Percentiles rank a stretch among this genome's conserved stretches.
Conservation (phyloP, 495 filamentous ascomycete genomes). For the Parachaetomium inaequale region DNA sequence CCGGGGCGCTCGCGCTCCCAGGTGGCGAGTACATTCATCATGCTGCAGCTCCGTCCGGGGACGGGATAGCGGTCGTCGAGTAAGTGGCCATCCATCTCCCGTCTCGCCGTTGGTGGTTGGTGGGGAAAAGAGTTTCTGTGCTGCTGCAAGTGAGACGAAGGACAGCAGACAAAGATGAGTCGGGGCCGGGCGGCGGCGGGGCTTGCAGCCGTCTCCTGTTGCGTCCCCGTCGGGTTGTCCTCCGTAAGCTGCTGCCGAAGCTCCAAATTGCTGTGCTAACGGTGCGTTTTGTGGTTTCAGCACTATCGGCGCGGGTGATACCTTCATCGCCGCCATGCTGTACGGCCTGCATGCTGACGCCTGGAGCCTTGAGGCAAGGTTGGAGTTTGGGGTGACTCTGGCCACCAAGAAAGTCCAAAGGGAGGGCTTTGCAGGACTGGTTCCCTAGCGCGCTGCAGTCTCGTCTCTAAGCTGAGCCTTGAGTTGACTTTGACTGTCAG, state of each 20-base stretch:
- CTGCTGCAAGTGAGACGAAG: neutral
- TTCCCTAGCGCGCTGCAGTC: slow-evolving; percentile 21
- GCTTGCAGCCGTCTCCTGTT: slow-evolving; percentile 8
- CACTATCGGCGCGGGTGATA: slow-evolving; percentile 69
- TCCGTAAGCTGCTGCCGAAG: neutral
- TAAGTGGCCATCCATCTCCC: slow-evolving; percentile 42
- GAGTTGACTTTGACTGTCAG: neutral
- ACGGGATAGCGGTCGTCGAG: slow-evolving; percentile 54
- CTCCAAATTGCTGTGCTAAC: slow-evolving; percentile 24
- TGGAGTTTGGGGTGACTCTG: slow-evolving; percentile 61
- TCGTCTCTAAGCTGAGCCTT: neutral
- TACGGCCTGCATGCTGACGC: slow-evolving; percentile 53
- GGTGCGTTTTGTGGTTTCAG: slow-evolving; percentile 33
- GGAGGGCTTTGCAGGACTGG: slow-evolving; percentile 61
- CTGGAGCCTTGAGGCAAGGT: slow-evolving; percentile 49
- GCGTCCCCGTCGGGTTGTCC: neutral
- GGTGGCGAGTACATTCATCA: slow-evolving; percentile 41
- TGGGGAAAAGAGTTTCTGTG: neutral
- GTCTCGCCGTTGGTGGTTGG: neutral
- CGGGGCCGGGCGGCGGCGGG: slow-evolving; percentile 1
- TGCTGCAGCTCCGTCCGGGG: slow-evolving; percentile 42
- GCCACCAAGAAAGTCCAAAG: slow-evolving; percentile 64
- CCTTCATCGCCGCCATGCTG: slow-evolving; percentile 69
- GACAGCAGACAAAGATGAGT: neutral
- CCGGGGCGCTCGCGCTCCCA: slow-evolving; percentile 44